phyloP scores from a whole-genome alignment of 805 yeast genomes.

The Kregervanrija pseudodelftensis region DNA sequence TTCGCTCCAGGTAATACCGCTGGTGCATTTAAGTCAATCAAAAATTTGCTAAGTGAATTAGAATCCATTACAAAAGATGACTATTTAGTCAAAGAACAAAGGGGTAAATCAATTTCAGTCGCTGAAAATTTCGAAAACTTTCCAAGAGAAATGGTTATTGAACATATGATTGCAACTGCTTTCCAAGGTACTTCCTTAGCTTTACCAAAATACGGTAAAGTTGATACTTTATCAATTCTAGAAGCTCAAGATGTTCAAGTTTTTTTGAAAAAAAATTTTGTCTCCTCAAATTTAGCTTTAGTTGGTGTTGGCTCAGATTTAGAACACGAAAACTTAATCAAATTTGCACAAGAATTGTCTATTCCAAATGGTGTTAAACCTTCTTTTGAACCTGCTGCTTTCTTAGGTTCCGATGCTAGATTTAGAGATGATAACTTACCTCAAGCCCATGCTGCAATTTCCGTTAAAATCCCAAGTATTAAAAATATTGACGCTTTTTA shows the following conservation, averaged over 20 bases:
- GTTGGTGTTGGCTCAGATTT: conserved; percentile 60
- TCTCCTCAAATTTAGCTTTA: conserved; percentile 58
- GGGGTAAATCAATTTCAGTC: conserved; percentile 39
- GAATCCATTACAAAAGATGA: conserved; percentile 35
- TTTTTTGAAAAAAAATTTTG: conserved; percentile 50
- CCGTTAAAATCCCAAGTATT: conserved; percentile 64
- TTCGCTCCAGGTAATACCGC: conserved; percentile 49
- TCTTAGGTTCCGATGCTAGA: conserved; percentile 83
- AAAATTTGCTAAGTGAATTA: conserved; percentile 32
- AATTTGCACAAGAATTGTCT: conserved; percentile 47
- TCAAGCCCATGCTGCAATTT: conserved; percentile 70
- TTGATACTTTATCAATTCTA: conserved; percentile 53
- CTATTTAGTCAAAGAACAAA: conserved; percentile 28
- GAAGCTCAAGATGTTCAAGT: conserved; percentile 50
- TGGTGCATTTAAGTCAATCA: conserved; percentile 47
- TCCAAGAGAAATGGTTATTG: conserved; percentile 52
- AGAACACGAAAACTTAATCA: conserved; percentile 62
- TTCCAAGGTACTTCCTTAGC: conserved; percentile 81
- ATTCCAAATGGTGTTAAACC: conserved; percentile 47
- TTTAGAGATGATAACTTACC: conserved; percentile 84
- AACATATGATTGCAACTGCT: conserved; percentile 77
- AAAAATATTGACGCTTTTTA: conserved; percentile 52
- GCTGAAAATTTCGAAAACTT: conserved; percentile 49
- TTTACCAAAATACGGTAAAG: conserved; percentile 70
- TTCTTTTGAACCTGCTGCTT: conserved; percentile 45